Base-by-base conservation (phyloP, 2,329 filamentous ascomycete species). In the Calcarisporium arbuscula region DNA sequence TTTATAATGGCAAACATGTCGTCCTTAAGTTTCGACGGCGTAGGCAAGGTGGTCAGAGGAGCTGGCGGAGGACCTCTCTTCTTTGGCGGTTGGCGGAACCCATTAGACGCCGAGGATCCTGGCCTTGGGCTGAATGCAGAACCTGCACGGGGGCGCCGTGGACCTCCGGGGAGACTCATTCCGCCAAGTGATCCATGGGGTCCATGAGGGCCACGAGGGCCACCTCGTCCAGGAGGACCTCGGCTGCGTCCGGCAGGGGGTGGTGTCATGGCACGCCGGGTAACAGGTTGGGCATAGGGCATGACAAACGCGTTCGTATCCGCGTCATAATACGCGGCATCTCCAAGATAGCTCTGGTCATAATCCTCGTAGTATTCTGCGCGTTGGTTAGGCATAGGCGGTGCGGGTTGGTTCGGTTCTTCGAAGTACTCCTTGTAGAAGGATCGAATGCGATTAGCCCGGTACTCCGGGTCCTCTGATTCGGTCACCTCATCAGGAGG, bases 341-440 rank as follows among this genome's bases (percentile, higher is more conserved):
- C 82, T n/a, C 72, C 76, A 30, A 80, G 67, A 53, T 83, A 86
- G 44, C 79, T 75, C 15, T 75, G 65, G 39, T 83, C 79, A 51
- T 86, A 85, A 49, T 90, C 84, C 50, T 89, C 84, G 42, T 85
- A 81, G 58, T 89, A 85, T 35, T 69, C 56, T 12, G 52, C 47
- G 16, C 43, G 62, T 44, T 50, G 34, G 11, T 33, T 36, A 7
- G 58, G 58, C 48, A 70, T 46, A 2, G 64, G 62, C 18, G 65
- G 67, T n/a, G 60, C 50, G 6, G 55, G 47, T 27, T 61, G 58
- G 54, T 79, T 85, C 39, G 70, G 77, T 27, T 95, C 90, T 46
- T 96, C 92, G 50, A 98, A 98, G 65, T 98, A 98, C 57, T 98
- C 92, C 67, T 95, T 95, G 69, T 98, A 98, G 68, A 98, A 98